A percentile compares a stretch with the other conserved stretches of the same genome.
These are phyloP conservation scores for Fusarium poae DNA, from an alignment of 2,329 filamentous ascomycete species.

Conservation along the genomic window DNA sequence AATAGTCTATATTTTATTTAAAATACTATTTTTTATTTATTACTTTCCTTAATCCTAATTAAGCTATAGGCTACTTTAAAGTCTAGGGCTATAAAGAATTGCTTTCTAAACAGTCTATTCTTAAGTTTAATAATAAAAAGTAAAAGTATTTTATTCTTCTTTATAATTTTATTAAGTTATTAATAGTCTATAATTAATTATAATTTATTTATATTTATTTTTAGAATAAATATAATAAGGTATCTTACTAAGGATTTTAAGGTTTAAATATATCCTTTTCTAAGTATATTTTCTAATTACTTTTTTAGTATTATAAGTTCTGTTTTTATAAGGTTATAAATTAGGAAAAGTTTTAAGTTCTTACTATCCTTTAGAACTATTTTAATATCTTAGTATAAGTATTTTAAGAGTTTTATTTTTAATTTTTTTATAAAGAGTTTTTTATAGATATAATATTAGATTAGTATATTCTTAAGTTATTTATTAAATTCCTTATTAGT, in stretches of 20 bases:
- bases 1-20: neutral
- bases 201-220: neutral
- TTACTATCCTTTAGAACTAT: too few relatives aligned
- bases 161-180: neutral
- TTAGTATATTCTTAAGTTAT: neutral
- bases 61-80: neutral
- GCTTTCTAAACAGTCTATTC: neutral
- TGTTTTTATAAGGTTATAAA: neutral
- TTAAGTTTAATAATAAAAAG: neutral
- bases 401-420: too few relatives aligned
- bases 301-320: too few relatives aligned
- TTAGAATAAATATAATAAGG: neutral
- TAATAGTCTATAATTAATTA: neutral
- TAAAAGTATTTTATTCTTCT: neutral
- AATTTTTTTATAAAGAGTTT: too few relatives aligned
- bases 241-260: neutral
- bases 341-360: too few relatives aligned
- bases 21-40: neutral
- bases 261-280: neutral
- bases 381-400: too few relatives aligned
- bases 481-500: too few relatives aligned
- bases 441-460: too few relatives aligned
- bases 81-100: neutral
- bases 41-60: too few relatives aligned
- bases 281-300: too few relatives aligned